Evolutionary conservation across 225 moss, liverwort and hornwort species (phyloP).

Genomic region (Polytrichum commune): DNA sequence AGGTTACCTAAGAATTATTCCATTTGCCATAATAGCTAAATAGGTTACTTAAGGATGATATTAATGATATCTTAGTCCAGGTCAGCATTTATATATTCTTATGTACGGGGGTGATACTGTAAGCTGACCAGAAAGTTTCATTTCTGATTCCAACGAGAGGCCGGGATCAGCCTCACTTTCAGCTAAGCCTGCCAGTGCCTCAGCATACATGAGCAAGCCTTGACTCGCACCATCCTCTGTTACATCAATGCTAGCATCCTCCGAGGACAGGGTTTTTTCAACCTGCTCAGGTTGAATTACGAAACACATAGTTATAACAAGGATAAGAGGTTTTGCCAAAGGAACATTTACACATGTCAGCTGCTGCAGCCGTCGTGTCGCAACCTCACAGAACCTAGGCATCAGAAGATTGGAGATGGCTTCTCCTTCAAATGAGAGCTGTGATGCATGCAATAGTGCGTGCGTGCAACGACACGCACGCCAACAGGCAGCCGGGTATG

Average conservation of each 20-base stretch:
- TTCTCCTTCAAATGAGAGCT: conserved; percentile 79
- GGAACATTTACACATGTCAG: conserved; percentile 62
- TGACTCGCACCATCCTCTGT: conserved; percentile 41
- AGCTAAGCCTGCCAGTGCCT: conserved; percentile 64
- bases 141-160: conserved; percentile 78
- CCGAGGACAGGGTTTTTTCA: conserved; percentile 55
- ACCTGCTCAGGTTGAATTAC: conserved; percentile 66
- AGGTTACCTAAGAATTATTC: no score
- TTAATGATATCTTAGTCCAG: no score
- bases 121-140: conserved; percentile 67
- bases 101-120: neutral
- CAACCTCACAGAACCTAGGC: conserved; percentile 57
- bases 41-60: no score
- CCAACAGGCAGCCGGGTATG: conserved; percentile 81
- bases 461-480: conserved; percentile 86
- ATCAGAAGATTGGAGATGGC: conserved; percentile 65
- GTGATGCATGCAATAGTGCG: conserved; percentile 69
- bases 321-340: conserved; percentile 74
- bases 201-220: conserved; percentile 64
- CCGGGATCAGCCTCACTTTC: conserved; percentile 84
- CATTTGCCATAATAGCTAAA: no score
- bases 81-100: no score
- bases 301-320: conserved; percentile 72
- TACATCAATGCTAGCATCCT: conserved; percentile 44
- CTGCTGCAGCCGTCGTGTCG: conserved; percentile 58